Evolutionary conservation across 768 basidiomycete genomes (phyloP).

Genomic region (Rossbeevera mucosa): DNA sequence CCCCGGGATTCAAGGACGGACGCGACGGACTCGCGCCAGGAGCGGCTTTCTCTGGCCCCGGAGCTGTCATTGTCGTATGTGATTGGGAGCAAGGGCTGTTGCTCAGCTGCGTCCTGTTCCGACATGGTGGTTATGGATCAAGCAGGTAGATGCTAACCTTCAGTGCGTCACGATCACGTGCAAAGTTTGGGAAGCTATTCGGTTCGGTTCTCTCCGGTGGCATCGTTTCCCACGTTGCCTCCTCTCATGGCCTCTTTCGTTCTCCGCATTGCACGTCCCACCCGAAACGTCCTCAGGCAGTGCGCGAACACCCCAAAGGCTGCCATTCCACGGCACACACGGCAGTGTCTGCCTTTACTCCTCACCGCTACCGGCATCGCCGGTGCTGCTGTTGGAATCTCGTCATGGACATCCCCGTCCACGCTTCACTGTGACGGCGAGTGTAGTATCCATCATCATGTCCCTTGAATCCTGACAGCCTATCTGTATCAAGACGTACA

Average conservation of each 20-base stretch:
- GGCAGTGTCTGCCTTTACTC: conserved; percentile 12
- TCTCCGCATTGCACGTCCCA: conserved; percentile 15
- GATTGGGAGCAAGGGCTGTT: conserved; percentile 42
- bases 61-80: conserved; percentile 20
- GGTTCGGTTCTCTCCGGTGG: too few species aligned
- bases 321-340: conserved; percentile 3
- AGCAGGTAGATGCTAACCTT: too few species aligned
- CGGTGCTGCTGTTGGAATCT: conserved; percentile 44
- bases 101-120: conserved; percentile 37
- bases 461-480: conserved; percentile 2
- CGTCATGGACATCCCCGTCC: conserved; percentile 23
- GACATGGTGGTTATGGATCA: conserved; percentile 29
- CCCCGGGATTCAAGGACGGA: conserved; percentile 46
- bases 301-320: neutral
- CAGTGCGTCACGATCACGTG: conserved; percentile 20
- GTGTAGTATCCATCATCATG: conserved; percentile 9
- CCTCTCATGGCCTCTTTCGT: conserved; percentile 14
- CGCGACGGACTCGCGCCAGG: conserved; percentile 37
- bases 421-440: conserved; percentile 53
- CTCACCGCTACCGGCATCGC: conserved; percentile 33
- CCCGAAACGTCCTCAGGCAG: neutral
- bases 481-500: conserved; percentile 8
- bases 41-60: conserved; percentile 4
- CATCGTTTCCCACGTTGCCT: too few species aligned
- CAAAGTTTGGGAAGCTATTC: too few species aligned